These are phyloP conservation scores for Miscanthus sacchariflorus DNA, from an alignment of 202 grass and related monocot species.

Conservation along the genomic window DNA sequence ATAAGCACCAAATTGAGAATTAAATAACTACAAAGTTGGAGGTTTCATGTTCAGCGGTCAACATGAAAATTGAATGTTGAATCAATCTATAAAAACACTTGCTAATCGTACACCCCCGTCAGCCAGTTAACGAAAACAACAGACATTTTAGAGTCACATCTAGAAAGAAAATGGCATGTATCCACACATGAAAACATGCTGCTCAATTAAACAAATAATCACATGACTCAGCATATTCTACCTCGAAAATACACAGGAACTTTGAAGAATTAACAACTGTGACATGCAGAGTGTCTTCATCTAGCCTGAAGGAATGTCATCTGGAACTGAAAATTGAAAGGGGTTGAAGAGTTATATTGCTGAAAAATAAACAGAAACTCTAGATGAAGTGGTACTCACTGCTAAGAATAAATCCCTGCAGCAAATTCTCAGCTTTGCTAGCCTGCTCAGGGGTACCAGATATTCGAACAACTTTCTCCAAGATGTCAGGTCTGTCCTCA, in stretches of 20 bases:
- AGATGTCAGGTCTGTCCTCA: constrained; percentile 67
- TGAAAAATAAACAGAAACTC: not conserved
- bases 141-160: constrained; percentile 13
- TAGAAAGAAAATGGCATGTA: constrained; percentile 22
- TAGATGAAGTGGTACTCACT: constrained; percentile 61
- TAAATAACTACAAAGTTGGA: not conserved
- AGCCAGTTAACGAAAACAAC: not conserved
- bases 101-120: not conserved
- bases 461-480: constrained; percentile 87
- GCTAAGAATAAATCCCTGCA: constrained; percentile 97
- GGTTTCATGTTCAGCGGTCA: not conserved
- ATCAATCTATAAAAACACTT: not conserved
- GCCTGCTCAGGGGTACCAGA: constrained; percentile 95
- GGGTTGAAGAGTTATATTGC: not conserved
- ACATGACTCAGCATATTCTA: constrained; percentile 25
- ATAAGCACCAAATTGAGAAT: not conserved
- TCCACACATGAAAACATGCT: constrained; percentile 24
- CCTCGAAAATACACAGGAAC: constrained; percentile 21
- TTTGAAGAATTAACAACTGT: constrained; percentile 21
- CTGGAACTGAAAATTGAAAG: constrained; percentile 63
- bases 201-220: constrained; percentile 28
- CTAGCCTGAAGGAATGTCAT: constrained; percentile 73
- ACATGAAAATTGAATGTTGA: not conserved
- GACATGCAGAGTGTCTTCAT: constrained; percentile 23
- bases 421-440: constrained; percentile 85